Conservation (phyloP, 2,329 filamentous ascomycete species). For the Pseudopyricularia javanii region DNA sequence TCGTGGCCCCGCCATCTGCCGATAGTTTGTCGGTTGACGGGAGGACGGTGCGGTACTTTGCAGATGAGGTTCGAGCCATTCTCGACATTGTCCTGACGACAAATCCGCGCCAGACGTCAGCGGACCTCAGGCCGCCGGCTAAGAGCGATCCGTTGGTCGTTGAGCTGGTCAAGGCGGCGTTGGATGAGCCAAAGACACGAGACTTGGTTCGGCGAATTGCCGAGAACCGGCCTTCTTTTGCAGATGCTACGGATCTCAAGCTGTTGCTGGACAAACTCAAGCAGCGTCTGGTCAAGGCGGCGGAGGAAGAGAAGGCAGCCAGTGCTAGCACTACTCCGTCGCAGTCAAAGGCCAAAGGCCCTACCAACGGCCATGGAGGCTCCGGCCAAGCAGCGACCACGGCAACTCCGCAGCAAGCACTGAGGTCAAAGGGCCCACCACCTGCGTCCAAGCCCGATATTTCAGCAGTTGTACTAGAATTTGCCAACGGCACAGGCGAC, state of each 20-base stretch:
- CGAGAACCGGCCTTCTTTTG: constrained; percentile 33
- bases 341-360: constrained; percentile 15
- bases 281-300: constrained; percentile 25
- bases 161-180: constrained; percentile 40
- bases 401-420: constrained; percentile 32
- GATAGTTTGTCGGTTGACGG: constrained; percentile 42
- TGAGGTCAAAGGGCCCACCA: constrained; percentile 48
- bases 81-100: constrained; percentile 46
- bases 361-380: constrained; percentile 14
- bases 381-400: constrained; percentile 8
- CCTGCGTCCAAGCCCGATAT: constrained; percentile 45
- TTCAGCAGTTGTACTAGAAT: constrained; percentile 58
- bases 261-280: constrained; percentile 34
- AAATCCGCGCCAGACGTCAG: constrained; percentile 43
- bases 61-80: constrained; percentile 44
- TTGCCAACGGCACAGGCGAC: constrained; percentile 55
- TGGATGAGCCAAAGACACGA: constrained; percentile 36
- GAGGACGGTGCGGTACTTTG: constrained; percentile 46
- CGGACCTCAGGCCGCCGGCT: constrained; percentile 37
- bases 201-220: constrained; percentile 43
- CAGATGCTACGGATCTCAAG: constrained; percentile 43
- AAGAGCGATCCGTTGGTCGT: constrained; percentile 45
- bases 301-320: constrained; percentile 8
- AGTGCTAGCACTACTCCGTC: not conserved
- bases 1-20: constrained; percentile 38